Evolutionary conservation across 805 yeast species (phyloP).

Genomic region (Limtongia smithiae): DNA sequence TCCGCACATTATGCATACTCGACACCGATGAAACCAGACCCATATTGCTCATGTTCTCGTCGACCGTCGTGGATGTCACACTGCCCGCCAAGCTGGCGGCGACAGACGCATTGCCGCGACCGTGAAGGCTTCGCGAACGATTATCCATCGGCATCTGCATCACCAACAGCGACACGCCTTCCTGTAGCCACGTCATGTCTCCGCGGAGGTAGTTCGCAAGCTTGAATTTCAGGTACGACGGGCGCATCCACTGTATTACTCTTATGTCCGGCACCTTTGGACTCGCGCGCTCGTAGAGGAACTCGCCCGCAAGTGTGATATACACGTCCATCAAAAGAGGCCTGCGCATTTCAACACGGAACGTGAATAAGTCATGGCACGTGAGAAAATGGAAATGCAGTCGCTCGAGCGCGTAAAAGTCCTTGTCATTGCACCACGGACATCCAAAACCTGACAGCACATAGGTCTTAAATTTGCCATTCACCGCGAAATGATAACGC

Average conservation of each 20-base stretch:
- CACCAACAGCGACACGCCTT: constrained; percentile 8
- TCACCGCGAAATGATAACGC: constrained; percentile 19
- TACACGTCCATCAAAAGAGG: constrained; percentile 17
- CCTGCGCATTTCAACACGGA: constrained; percentile 16
- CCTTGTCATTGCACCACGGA: constrained; percentile 20
- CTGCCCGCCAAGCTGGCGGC: not conserved
- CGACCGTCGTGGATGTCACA: too few species aligned
- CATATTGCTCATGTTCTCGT: too few species aligned
- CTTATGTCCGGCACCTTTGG: constrained; percentile 13
- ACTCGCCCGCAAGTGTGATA: constrained; percentile 16
- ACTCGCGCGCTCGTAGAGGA: constrained; percentile 20
- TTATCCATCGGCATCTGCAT: constrained; percentile 5
- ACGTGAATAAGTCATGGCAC: constrained; percentile 19
- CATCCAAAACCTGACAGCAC: constrained; percentile 18
- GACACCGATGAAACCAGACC: constrained; percentile 1
- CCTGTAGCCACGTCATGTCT: constrained; percentile 19
- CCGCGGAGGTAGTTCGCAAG: constrained; percentile 12
- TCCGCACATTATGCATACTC: constrained; percentile 10
- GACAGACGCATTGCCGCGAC: not conserved
- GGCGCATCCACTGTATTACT: constrained; percentile 19
- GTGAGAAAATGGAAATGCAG: constrained; percentile 24
- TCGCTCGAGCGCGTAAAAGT: constrained; percentile 10
- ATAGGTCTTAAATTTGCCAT: constrained; percentile 19
- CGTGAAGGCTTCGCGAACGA: not conserved
- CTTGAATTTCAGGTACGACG: constrained; percentile 10